A percentile compares a stretch with the other conserved stretches of the same genome.
phyloP scores from a whole-genome alignment of 179 eudicot species.

The Nepenthes alata region DNA sequence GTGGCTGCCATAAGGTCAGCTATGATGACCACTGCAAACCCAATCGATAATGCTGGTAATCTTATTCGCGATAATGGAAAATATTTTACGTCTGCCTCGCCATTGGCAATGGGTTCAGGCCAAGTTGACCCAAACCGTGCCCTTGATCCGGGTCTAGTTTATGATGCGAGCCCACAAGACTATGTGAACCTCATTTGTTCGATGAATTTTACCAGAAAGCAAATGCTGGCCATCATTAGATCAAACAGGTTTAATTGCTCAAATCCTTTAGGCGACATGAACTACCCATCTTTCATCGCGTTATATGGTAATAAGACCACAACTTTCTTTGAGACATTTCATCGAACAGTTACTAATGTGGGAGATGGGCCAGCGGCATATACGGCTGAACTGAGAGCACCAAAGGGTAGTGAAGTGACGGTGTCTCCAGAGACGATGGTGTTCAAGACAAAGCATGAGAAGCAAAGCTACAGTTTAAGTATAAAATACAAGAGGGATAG shows the following conservation, averaged over 20 bases:
- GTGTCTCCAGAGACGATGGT: slow-evolving; percentile 35
- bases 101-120: slow-evolving; percentile 53
- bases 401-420: slow-evolving; percentile 14
- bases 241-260: slow-evolving; percentile 26
- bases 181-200: slow-evolving; percentile 45
- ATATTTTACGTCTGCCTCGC: slow-evolving; percentile 18
- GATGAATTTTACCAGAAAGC: slow-evolving; percentile 29
- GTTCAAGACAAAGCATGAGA: slow-evolving; percentile 33
- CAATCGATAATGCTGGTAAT: slow-evolving; percentile 29
- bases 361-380: slow-evolving; percentile 28
- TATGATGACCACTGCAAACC: slow-evolving; percentile 58
- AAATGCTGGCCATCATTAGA: slow-evolving; percentile 26
- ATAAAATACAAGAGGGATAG: slow-evolving; percentile 14
- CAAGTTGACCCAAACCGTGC: slow-evolving; percentile 52
- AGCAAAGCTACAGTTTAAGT: slow-evolving; percentile 39
- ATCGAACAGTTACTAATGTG: slow-evolving; percentile 44
- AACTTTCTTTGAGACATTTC: slow-evolving; percentile 19
- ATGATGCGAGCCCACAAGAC: slow-evolving; percentile 35
- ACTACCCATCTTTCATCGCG: slow-evolving; percentile 53
- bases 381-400: slow-evolving; percentile 12
- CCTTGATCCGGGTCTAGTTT: slow-evolving; percentile 51
- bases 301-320: slow-evolving; percentile 10
- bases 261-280: slow-evolving; percentile 36
- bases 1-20: slow-evolving; percentile 63
- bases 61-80: slow-evolving; percentile 28